These are phyloP conservation scores for Coccomyxa subellipsoidea DNA, from an alignment of 163 green algal genomes.

Conservation along the genomic window DNA sequence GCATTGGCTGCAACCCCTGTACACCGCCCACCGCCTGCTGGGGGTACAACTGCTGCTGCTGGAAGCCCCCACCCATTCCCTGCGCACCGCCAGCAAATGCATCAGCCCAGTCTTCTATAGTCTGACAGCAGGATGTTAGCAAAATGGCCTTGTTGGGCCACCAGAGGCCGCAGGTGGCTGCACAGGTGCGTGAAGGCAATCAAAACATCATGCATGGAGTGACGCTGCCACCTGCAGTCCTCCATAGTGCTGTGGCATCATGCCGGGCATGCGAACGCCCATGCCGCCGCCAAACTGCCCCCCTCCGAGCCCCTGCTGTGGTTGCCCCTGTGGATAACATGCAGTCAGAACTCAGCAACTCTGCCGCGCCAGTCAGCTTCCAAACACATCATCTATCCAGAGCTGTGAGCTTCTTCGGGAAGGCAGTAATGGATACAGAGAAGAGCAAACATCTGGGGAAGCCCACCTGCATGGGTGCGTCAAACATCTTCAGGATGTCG, in stretches of 20 bases:
- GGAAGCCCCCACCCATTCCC: neutral
- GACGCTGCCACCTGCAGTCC: neutral
- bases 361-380: neutral
- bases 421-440: neutral
- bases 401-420: too few species aligned
- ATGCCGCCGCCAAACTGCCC: neutral
- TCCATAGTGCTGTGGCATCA: slow-evolving; percentile 22
- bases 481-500: slow-evolving; percentile 74
- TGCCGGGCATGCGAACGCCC: neutral
- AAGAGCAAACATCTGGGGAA: neutral
- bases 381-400: too few species aligned
- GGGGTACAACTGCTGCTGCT: slow-evolving; percentile 12
- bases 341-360: neutral
- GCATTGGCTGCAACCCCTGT: neutral
- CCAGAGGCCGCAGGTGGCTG: too few species aligned
- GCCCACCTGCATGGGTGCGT: slow-evolving; percentile 24
- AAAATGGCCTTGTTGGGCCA: neutral
- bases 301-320: neutral
- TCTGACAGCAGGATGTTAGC: neutral
- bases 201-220: too few species aligned
- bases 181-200: neutral
- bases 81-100: neutral
- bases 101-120: neutral
- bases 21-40: neutral
- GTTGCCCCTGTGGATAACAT: neutral